These are phyloP conservation scores for Wallemia hederae DNA, from an alignment of 1,284 basidiomycete genomes.

Conservation along the genomic window DNA sequence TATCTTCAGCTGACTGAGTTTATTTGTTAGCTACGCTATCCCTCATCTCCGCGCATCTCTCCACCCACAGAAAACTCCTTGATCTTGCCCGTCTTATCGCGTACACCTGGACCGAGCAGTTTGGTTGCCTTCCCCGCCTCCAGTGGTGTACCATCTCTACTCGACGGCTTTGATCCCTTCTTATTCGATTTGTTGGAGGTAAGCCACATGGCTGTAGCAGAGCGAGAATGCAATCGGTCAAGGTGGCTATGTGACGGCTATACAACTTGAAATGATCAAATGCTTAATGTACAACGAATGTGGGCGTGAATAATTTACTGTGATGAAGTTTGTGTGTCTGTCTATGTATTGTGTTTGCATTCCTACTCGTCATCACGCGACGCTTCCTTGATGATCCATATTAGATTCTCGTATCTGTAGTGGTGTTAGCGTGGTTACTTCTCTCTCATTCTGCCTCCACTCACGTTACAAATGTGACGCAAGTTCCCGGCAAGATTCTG, in stretches of 20 bases:
- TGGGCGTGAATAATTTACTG: neutral
- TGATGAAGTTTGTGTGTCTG: neutral
- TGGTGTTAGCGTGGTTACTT: neutral
- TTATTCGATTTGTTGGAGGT: neutral
- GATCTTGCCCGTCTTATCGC: neutral
- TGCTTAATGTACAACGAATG: neutral
- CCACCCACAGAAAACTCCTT: neutral
- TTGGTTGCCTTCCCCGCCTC: neutral
- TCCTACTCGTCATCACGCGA: neutral
- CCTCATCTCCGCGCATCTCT: neutral
- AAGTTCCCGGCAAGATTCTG: constrained; percentile 15
- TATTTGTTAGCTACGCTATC: neutral
- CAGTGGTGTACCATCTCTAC: neutral
- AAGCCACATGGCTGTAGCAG: neutral
- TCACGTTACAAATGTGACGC: constrained; percentile 17
- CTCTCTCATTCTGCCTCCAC: constrained; percentile 2
- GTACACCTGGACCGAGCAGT: neutral
- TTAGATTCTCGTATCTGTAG: neutral
- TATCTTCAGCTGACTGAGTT: constrained; percentile 60
- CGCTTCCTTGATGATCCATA: neutral
- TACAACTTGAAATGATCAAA: neutral
- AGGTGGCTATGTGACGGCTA: too few relatives aligned
- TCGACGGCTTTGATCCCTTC: neutral
- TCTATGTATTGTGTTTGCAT: too few relatives aligned
- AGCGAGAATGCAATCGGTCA: too few relatives aligned